Evolutionary conservation across 2,329 filamentous ascomycete genomes (phyloP), one percentile per base, ranked within the genome.

Genomic region (Cryphonectria naterciae): DNA sequence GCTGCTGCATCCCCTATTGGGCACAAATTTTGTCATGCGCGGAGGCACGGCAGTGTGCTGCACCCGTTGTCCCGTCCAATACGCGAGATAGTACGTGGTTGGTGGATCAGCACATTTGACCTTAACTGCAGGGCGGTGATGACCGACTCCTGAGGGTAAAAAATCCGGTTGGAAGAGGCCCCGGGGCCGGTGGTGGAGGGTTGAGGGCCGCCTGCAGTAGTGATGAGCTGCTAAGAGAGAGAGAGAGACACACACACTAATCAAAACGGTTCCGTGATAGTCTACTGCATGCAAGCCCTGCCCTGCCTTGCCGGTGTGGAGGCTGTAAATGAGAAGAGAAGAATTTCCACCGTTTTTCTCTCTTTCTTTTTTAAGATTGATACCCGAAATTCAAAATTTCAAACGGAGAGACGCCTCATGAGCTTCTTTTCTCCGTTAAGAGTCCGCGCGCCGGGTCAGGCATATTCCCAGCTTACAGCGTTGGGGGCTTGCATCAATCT

Each of bases 381-480:
- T 10, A 32, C 22, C 22, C 58, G 58, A 61, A 25, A 58, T 58
- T 56, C 54, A 13, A 11, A 22, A 0, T 32, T 32, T 35, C 37
- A 32, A 41, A n/a, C 13, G 52, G n/a, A 43, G n/a, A n/a, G 35
- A 25, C 35, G 54, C 52, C 39, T 41, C 15, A 25, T 28, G 62
- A 17, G 41, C n/a, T 46, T 43, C 28, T 28, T n/a, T 28, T 35
- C 15, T 58, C 64, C 67, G 68, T 67, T 28, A 49, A n/a, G 19
- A n/a, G 32, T 13, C 32, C 17, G 39, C 17, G 46, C 22, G 46
- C 37, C 56, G n/a, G 66, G 69, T 64, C 69, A 68, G 60, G 71
- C 71, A 73, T 73, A 43, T 71, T 69, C 71, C 71, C 43, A 65
- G 71, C 60, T 62, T 62, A 68, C 41, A 49, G 49, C 13, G 13